phyloP scores from a whole-genome alignment of 805 yeast species.

The Metschnikowia corniflorae region DNA sequence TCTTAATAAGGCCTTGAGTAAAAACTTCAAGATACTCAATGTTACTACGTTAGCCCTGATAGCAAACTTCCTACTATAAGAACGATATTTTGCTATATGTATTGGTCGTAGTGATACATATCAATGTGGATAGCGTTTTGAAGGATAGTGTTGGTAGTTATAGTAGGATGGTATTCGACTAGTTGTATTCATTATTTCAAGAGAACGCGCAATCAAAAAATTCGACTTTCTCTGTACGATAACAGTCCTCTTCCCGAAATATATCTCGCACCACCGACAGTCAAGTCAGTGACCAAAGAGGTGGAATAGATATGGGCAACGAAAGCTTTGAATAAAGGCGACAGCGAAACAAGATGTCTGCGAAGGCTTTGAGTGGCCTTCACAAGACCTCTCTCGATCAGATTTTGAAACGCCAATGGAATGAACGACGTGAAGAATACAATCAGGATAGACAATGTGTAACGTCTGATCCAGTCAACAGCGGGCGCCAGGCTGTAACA shows the following conservation, averaged over 20 bases:
- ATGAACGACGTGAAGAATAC: slow-evolving; percentile 73
- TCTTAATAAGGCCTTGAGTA: no score
- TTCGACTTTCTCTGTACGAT: background rate
- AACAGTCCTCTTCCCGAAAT: slow-evolving; percentile 67
- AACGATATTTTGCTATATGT: no score
- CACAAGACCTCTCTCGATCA: slow-evolving; percentile 73
- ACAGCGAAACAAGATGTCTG: slow-evolving; percentile 65
- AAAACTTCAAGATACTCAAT: no score
- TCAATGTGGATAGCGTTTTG: no score
- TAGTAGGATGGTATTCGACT: background rate
- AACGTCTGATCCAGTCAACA: slow-evolving; percentile 71
- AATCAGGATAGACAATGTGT: slow-evolving; percentile 67
- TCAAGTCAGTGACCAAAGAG: slow-evolving; percentile 61
- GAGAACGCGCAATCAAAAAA: no score
- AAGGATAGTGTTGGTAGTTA: no score
- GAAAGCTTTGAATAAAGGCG: slow-evolving; percentile 77
- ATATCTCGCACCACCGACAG: slow-evolving; percentile 78
- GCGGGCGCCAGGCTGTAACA: slow-evolving; percentile 69
- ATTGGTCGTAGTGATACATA: no score
- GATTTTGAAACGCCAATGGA: slow-evolving; percentile 73
- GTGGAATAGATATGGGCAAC: slow-evolving; percentile 74
- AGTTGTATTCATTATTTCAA: no score
- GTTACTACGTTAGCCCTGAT: no score
- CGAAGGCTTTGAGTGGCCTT: slow-evolving; percentile 59
- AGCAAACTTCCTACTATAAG: no score